phyloP scores from a whole-genome alignment of 2,329 filamentous ascomycete genomes.

The Fusarium stilboides region DNA sequence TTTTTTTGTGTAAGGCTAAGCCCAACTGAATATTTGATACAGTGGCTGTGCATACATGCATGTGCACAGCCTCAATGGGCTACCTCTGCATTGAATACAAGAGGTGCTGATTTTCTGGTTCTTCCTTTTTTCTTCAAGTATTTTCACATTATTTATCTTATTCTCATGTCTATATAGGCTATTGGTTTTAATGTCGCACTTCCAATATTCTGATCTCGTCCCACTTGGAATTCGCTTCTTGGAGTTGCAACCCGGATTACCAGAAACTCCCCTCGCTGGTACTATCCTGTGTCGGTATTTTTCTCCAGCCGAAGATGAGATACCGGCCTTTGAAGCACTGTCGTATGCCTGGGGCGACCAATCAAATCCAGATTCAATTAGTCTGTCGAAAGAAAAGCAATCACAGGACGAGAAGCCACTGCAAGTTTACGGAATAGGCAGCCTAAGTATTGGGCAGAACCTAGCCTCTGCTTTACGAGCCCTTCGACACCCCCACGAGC shows the following conservation, averaged over 20 bases:
- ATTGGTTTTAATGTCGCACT: not conserved
- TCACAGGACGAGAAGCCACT: not conserved
- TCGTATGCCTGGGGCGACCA: constrained; percentile 15
- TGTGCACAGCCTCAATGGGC: too few relatives aligned
- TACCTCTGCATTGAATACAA: too few relatives aligned
- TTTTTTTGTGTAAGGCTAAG: too few relatives aligned
- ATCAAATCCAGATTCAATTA: not conserved
- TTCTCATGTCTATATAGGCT: not conserved
- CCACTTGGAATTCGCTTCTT: not conserved
- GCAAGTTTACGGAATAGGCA: not conserved
- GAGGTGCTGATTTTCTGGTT: too few relatives aligned
- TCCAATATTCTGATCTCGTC: not conserved
- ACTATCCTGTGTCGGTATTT: not conserved
- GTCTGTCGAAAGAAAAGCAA: not conserved
- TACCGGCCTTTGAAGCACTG: not conserved
- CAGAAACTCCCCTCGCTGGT: not conserved
- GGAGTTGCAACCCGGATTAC: not conserved
- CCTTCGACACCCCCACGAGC: not conserved
- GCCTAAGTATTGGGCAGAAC: not conserved
- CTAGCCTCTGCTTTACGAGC: constrained; percentile 1
- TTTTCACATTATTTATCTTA: not conserved
- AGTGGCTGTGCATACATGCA: too few relatives aligned
- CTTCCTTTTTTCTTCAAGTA: not conserved
- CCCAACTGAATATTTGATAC: too few relatives aligned
- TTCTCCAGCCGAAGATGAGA: not conserved